Conservation (phyloP, 169 alveolate species). For the Eimeria acervulina region DNA sequence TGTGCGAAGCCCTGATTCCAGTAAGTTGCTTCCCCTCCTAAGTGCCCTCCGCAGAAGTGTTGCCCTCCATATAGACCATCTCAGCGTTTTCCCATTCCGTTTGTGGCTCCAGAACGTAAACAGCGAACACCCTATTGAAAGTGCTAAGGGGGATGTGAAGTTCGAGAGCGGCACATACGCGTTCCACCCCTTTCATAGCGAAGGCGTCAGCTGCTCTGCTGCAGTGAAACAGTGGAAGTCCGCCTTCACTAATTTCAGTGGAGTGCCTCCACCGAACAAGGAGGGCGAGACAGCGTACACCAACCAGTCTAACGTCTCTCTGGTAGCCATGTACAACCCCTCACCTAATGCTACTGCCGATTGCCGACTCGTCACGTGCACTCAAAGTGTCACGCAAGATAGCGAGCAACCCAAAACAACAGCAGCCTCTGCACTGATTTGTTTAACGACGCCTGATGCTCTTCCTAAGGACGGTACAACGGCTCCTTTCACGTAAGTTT, state of each 20-base stretch:
- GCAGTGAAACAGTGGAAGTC: not conserved
- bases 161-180: constrained; percentile 56
- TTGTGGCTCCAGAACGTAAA: not conserved
- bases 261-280: not conserved
- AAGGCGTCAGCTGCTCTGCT: not conserved
- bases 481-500: constrained; percentile 34
- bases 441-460: constrained; percentile 42
- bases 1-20: not conserved
- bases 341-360: not conserved
- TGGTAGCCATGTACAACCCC: constrained; percentile 55
- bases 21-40: not conserved
- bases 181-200: not conserved
- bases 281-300: not conserved
- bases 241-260: constrained; percentile 24
- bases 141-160: no score
- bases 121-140: no score
- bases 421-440: not conserved
- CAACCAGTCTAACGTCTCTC: not conserved
- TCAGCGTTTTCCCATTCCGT: not conserved
- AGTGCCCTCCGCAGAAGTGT: not conserved
- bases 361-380: constrained; percentile 52
- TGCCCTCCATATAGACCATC: not conserved
- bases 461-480: not conserved
- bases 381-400: not conserved
- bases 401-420: not conserved